Evolutionary conservation across 2,329 filamentous ascomycete species (phyloP).

Genomic region (Coniosporium uncinatum): DNA sequence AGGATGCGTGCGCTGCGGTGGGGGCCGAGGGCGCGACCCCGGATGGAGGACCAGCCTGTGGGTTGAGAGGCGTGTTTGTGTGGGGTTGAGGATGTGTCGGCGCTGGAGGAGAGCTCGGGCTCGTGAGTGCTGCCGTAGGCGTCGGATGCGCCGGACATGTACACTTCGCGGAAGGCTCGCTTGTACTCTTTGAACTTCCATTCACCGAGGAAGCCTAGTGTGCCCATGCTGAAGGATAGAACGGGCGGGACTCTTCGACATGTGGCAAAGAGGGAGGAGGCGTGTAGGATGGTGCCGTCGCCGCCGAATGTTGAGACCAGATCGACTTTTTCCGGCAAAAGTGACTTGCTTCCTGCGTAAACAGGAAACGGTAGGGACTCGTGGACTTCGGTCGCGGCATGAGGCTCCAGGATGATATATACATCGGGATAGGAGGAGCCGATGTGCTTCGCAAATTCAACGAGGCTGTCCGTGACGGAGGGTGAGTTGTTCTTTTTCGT

Average conservation of each 20-base stretch:
- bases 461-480: conserved; percentile 46
- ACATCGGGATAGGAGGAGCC: conserved; percentile 73
- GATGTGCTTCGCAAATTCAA: conserved; percentile 64
- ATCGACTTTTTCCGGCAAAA: conserved; percentile 89
- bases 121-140: conserved; percentile 31
- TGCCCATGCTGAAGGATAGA: conserved; percentile 78
- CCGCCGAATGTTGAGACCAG: conserved; percentile 85
- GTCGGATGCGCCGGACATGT: conserved; percentile 63
- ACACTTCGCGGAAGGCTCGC: conserved; percentile 87
- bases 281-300: conserved; percentile 84
- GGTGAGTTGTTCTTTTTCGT: conserved; percentile 60
- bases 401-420: conserved; percentile 77
- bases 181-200: conserved; percentile 89
- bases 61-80: too few species aligned
- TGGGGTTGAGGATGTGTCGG: neutral
- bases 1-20: conserved; percentile 92
- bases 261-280: conserved; percentile 88
- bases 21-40: conserved; percentile 76
- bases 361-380: conserved; percentile 67
- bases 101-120: neutral
- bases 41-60: conserved; percentile 66
- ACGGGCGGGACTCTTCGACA: conserved; percentile 80
- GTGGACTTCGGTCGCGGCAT: conserved; percentile 68
- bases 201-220: conserved; percentile 82
- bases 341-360: conserved; percentile 43